A percentile compares a stretch with the other conserved stretches of the same genome.
Evolutionary conservation across 208 protist species (phyloP).

Genomic region (Trichomonas tenax): DNA sequence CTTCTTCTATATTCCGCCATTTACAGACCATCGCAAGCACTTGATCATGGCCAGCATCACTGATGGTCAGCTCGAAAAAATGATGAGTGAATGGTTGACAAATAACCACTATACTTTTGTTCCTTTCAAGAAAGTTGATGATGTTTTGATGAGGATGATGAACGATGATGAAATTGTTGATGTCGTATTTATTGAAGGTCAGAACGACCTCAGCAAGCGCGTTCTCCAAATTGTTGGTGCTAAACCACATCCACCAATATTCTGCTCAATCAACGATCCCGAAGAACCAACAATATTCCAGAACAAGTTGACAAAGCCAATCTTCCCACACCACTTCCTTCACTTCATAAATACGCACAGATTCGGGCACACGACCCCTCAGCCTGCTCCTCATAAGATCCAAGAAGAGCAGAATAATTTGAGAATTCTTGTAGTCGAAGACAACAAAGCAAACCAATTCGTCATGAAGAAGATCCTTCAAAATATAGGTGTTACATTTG

Average conservation of each 20-base stretch:
- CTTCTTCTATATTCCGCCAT: not conserved
- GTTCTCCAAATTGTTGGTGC: not conserved
- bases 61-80: not conserved
- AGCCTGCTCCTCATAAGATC: not conserved
- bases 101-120: not conserved
- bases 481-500: not conserved
- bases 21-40: not conserved
- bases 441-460: constrained; percentile 8
- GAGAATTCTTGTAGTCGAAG: not conserved
- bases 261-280: not conserved
- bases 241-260: not conserved
- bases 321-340: not conserved
- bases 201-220: not conserved
- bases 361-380: not conserved
- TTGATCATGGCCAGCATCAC: not conserved
- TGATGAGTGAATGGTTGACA: not conserved
- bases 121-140: not conserved
- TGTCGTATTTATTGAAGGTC: not conserved
- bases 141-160: not conserved
- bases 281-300: not conserved
- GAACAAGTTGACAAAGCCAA: not conserved
- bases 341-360: not conserved
- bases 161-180: not conserved
- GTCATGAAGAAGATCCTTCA: constrained; percentile 10
- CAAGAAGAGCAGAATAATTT: not conserved